Conservation (phyloP, 2,329 filamentous ascomycete genomes). For the Coniochaeta sp. region DNA sequence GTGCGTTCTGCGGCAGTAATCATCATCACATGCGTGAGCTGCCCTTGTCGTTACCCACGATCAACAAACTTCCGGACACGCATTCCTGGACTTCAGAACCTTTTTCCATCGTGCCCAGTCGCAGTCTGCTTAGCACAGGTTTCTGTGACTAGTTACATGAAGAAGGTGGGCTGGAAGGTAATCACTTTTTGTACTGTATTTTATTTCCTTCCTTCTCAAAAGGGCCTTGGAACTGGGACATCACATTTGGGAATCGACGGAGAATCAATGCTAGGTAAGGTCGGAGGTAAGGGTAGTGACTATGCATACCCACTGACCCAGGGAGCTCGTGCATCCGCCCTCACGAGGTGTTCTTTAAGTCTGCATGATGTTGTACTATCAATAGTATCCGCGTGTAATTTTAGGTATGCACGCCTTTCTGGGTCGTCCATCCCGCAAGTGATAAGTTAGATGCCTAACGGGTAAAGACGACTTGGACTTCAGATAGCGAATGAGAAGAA, state of each 20-base stretch:
- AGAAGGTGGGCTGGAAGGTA: conserved; percentile 3
- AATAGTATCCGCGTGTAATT: background rate
- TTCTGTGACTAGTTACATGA: background rate
- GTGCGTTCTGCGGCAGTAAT: background rate
- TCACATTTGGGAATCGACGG: background rate
- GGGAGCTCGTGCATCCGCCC: background rate
- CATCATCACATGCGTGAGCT: background rate
- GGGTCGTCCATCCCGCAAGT: background rate
- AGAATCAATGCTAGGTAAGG: conserved; percentile 1
- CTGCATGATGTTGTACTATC: background rate
- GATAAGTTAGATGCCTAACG: no score
- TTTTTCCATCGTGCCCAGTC: background rate
- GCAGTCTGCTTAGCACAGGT: background rate
- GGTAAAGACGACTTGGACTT: background rate
- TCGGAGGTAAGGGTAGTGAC: conserved; percentile 1
- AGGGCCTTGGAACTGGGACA: background rate
- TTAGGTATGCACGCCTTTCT: background rate
- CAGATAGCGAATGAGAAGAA: background rate
- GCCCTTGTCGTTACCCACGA: background rate
- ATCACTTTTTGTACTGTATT: background rate
- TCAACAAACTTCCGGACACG: background rate
- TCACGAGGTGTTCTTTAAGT: background rate
- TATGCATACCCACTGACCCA: background rate
- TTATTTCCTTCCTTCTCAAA: background rate
- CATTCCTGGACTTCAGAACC: background rate